These are phyloP conservation scores for Cadophora sp. DNA, from an alignment of 2,329 filamentous ascomycete species.

Conservation along the genomic window DNA sequence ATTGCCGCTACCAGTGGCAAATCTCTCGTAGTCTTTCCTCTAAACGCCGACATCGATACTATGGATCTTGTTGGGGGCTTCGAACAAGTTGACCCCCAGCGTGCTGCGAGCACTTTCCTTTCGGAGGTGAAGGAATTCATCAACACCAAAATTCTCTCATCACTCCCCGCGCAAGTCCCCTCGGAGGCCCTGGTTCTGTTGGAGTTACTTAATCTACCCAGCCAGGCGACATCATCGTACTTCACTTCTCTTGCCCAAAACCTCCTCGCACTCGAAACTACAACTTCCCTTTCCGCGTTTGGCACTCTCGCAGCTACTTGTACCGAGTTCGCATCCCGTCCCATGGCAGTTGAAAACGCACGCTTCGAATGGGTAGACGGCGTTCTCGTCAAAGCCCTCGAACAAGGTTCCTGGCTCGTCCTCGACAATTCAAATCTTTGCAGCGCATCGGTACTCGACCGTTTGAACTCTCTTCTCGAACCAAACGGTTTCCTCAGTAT, in stretches of 20 bases:
- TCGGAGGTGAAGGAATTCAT: constrained; percentile 59
- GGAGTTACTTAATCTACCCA: constrained; percentile 52
- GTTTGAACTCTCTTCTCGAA: constrained; percentile 92
- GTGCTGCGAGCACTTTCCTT: constrained; percentile 70
- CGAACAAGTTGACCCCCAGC: constrained; percentile 86
- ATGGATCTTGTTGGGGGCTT: constrained; percentile 98
- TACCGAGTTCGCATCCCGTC: constrained; percentile 55
- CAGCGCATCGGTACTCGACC: constrained; percentile 91
- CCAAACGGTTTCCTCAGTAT: constrained; percentile 87
- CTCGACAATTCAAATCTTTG: constrained; percentile 98
- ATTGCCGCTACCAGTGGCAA: constrained; percentile 82
- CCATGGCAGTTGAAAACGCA: constrained; percentile 70
- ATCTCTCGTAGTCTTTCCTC: constrained; percentile 78
- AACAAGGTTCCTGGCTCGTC: constrained; percentile 89
- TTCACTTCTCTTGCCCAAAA: constrained; percentile 43
- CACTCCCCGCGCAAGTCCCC: constrained; percentile 56
- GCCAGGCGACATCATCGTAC: constrained; percentile 29
- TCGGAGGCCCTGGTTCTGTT: constrained; percentile 57
- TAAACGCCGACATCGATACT: constrained; percentile 95
- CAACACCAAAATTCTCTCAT: constrained; percentile 56
- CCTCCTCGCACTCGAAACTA: constrained; percentile 41
- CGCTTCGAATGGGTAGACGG: constrained; percentile 97
- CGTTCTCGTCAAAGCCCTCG: constrained; percentile 84
- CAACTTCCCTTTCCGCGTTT: constrained; percentile 52
- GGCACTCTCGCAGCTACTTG: constrained; percentile 38